Evolutionary conservation across 192 early-diverging fungal species (phyloP), one percentile per base, ranked within the genome.

Genomic region (Backusella parvicylindrica): DNA sequence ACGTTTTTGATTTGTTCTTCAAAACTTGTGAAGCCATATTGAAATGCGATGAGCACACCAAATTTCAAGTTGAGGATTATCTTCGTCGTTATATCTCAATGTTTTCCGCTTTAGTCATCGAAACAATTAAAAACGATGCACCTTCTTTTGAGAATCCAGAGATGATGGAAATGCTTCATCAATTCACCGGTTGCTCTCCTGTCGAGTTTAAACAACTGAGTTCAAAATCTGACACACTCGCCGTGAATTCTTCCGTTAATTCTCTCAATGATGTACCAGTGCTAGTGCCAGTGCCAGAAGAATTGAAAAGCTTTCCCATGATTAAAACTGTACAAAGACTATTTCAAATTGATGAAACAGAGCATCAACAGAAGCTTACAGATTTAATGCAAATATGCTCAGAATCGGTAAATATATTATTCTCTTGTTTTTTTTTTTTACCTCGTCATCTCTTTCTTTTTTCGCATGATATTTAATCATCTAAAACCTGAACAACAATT

Each of bases 361-460:
- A 81, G 11, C 79, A 85, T 49, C 73, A 73, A 23, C 53, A 79
- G 7, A 80, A 75, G 63, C 69, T 87, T 65, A 80, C 79, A 1
- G 79, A 83, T n/a, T 71, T 87, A 6, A 71, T 80, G 12, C 72
- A 70, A 23, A 77, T 71, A n/a, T 87, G 84, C 18, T 83, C 86
- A 2, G 81, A 79, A 67, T 80, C 83, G 74, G 86, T 87, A 81
- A 40, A 49, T 16, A 15, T 9, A 13, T 3, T 21, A 37, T 37
- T 26, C 5, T 35, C 7, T 68, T 11, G 7, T 36, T 37, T 36
- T 68, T 21, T 33, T 68, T n/a, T 21, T 21, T 11, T 6, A 1
- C 31, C 31, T 16, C 15, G 32, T 9, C n/a, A 21, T 35, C 5
- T 0, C 35, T 35, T 33, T 67, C 23, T 26, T 8, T 15, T 23